Evolutionary conservation across 257 asterid genomes (phyloP).

Genomic region (Marsdenia floribunda): DNA sequence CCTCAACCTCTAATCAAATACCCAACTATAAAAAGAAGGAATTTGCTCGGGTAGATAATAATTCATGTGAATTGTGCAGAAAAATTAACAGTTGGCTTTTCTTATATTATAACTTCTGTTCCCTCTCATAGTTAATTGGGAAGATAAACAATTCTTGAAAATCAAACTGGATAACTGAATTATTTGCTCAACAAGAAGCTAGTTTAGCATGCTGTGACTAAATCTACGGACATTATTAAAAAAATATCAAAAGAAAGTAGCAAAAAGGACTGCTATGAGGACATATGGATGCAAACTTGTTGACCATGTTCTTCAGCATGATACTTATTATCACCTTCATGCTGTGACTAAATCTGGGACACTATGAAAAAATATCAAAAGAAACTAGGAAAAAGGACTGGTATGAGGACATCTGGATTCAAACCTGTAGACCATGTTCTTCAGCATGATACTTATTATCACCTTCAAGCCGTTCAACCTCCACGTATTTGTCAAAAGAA

Average conservation of each 20-base stretch:
- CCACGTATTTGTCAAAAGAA: constrained; percentile 95
- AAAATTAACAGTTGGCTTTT: not conserved
- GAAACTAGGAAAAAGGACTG: not conserved
- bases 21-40: not conserved
- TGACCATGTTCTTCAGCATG: constrained; percentile 92
- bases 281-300: constrained; percentile 51
- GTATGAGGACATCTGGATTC: constrained; percentile 6
- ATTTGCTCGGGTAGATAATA: no score
- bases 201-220: not conserved
- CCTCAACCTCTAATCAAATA: not conserved
- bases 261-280: not conserved
- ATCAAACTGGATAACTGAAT: not conserved
- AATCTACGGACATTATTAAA: not conserved
- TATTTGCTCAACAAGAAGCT: not conserved
- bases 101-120: not conserved
- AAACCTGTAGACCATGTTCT: constrained; percentile 93
- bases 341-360: not conserved
- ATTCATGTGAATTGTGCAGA: not conserved
- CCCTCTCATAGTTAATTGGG: not conserved
- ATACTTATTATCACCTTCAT: constrained; percentile 78
- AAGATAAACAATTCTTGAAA: not conserved
- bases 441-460: constrained; percentile 97
- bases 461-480: constrained; percentile 95
- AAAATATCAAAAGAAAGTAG: not conserved
- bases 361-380: not conserved